Percentiles rank a stretch among this genome's conserved stretches.
Conservation (phyloP, 495 filamentous ascomycete species). For the Penicillium angulare region DNA sequence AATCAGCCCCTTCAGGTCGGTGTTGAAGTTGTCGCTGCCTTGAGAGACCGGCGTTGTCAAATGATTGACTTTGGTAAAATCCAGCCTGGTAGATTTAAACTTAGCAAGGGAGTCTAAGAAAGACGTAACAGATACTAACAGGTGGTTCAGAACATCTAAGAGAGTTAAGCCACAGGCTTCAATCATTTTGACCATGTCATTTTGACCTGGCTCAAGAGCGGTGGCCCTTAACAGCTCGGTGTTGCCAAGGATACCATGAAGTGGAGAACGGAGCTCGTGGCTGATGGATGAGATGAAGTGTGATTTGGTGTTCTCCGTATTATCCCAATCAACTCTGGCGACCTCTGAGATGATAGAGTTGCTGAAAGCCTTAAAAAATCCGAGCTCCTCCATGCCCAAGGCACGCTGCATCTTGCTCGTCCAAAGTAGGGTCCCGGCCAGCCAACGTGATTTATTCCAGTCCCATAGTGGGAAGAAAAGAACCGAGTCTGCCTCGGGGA, state of each 20-base stretch:
- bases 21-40: not conserved
- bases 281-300: slow-evolving; percentile 72
- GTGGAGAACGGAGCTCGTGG: slow-evolving; percentile 69
- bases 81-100: slow-evolving; percentile 31
- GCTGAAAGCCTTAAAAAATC: slow-evolving; percentile 56
- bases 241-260: slow-evolving; percentile 66
- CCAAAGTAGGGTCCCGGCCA: slow-evolving; percentile 59
- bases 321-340: slow-evolving; percentile 48
- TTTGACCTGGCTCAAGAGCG: slow-evolving; percentile 48
- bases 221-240: slow-evolving; percentile 62
- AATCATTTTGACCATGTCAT: slow-evolving; percentile 60
- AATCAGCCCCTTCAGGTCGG: slow-evolving; percentile 15
- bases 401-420: slow-evolving; percentile 44
- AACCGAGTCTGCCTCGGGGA: slow-evolving; percentile 53
- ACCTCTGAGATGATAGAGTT: slow-evolving; percentile 62
- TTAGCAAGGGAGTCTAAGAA: too few relatives aligned
- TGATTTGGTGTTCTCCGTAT: slow-evolving; percentile 57
- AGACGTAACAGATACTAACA: slow-evolving; percentile 19
- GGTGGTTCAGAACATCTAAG: slow-evolving; percentile 69
- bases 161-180: slow-evolving; percentile 64
- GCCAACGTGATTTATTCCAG: slow-evolving; percentile 59
- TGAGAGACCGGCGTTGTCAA: slow-evolving; percentile 10
- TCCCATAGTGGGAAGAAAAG: slow-evolving; percentile 64
- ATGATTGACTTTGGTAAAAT: slow-evolving; percentile 58
- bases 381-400: slow-evolving; percentile 46